These are phyloP conservation scores for Ehretia macrophylla DNA, from an alignment of 257 asterid genomes.

Conservation along the genomic window DNA sequence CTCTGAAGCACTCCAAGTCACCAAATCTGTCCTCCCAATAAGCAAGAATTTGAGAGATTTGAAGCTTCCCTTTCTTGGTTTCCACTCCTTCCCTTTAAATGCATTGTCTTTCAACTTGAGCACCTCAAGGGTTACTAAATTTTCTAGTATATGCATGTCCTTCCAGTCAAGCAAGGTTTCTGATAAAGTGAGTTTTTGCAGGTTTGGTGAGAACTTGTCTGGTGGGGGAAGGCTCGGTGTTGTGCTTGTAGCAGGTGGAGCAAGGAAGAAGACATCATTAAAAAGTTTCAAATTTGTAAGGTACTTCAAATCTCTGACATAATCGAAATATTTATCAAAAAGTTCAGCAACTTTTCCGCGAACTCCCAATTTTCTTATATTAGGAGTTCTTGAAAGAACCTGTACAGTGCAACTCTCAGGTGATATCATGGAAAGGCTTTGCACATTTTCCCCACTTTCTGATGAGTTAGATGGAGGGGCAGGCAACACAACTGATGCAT, in stretches of 20 bases:
- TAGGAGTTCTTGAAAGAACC: neutral
- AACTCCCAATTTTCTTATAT: conserved; percentile 14
- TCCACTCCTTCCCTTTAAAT: neutral
- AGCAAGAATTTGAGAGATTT: conserved; percentile 4
- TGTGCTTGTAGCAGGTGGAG: too few relatives aligned
- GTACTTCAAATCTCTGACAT: neutral
- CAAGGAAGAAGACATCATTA: neutral
- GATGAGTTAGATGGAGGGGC: neutral
- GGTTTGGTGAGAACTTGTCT: conserved; percentile 5
- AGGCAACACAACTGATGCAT: neutral
- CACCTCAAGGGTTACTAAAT: neutral
- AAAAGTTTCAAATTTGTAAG: conserved; percentile 10
- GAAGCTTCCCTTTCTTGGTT: neutral
- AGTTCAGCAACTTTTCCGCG: neutral
- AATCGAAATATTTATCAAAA: neutral
- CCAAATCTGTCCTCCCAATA: conserved; percentile 6
- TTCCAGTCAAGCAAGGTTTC: conserved; percentile 8
- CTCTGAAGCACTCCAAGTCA: conserved; percentile 3
- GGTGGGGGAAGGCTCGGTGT: neutral
- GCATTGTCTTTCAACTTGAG: conserved; percentile 11
- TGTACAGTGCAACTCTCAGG: conserved; percentile 11
- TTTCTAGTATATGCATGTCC: conserved; percentile 1
- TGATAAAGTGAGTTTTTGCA: conserved; percentile 4
- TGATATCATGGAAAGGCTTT: conserved; percentile 8
- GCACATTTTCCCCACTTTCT: neutral